A percentile compares a stretch with the other conserved stretches of the same genome.
Evolutionary conservation across 1,139 yeast genomes (phyloP).

Genomic region (Chernovozyma aurita): DNA sequence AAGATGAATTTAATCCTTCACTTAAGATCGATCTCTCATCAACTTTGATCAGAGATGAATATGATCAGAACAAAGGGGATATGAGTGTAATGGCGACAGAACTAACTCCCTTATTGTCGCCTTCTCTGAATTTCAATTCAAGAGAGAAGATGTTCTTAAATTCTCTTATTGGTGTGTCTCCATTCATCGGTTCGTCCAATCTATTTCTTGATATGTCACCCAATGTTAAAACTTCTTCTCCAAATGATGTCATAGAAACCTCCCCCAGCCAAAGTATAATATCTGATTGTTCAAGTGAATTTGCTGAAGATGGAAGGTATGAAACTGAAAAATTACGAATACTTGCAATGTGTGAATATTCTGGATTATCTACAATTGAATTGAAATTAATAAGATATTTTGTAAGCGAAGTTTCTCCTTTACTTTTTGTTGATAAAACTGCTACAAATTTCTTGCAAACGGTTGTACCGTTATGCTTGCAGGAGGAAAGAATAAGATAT

Average conservation of each 20-base stretch:
- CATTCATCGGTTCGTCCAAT: not conserved
- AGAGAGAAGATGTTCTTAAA: constrained; percentile 14
- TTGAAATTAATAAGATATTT: constrained; percentile 13
- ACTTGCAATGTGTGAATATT: constrained; percentile 7
- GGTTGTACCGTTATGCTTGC: constrained; percentile 15
- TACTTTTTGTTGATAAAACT: constrained; percentile 17
- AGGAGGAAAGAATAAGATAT: constrained; percentile 13
- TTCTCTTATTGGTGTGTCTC: constrained; percentile 9
- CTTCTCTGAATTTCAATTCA: constrained; percentile 6
- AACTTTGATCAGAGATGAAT: not conserved
- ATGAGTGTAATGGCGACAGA: constrained; percentile 1
- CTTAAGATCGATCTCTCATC: not conserved
- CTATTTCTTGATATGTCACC: not conserved
- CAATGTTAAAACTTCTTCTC: not conserved
- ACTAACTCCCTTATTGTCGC: constrained; percentile 4
- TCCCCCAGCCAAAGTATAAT: not conserved
- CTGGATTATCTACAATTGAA: constrained; percentile 10
- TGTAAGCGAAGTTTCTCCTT: constrained; percentile 15
- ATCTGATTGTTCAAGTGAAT: constrained; percentile 5
- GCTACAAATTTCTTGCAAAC: constrained; percentile 15
- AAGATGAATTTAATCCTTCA: not conserved
- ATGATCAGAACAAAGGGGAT: not conserved
- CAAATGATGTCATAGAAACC: not conserved
- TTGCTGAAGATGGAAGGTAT: constrained; percentile 7
- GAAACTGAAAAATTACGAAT: constrained; percentile 10